Base-by-base conservation (phyloP, 345 rosid genomes). In the Crucihimalaya himalaica region DNA sequence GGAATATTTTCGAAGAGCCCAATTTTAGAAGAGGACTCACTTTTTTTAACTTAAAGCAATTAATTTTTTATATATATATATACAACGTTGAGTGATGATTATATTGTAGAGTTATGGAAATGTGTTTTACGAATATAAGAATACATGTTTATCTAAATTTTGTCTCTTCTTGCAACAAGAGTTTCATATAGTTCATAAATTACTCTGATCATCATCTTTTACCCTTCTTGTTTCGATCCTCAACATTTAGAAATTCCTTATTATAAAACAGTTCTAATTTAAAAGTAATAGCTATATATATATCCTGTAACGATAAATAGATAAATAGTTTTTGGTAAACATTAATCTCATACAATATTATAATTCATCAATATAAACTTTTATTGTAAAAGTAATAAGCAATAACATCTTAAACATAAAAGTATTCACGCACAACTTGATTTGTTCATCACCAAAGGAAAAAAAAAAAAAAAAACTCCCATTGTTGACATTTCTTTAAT, bases 21-120 rank as follows among this genome's bases (percentile, higher is more conserved):
- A 67, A 52, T 52, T 66, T 67, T 51, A 67, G 71, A 40, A 40
- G 10, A 37, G 50, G 18, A 23, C n/a, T 48, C 14, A 48, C 48
- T 21, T 66, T 51, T 61, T n/a, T 23, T 9, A 35, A 12, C 39
- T 35, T 35, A 35, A 9, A 35, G n/a, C 4, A n/a, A 40, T 37
- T 37, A 11, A 13, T 39, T 8, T 0, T 34, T 20, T 11, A 12
- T 15, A 34, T 13, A 5, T 18, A 19, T 21, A 21, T 21, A 21
- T 23, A 23, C 35, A 19, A 18, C 29, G 46, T 35, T 35, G 46
- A 39, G 32, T 39, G 65, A 21, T 21, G 40, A 59, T 39, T 32
- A 32, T 32, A 25, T 16, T 3, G 25, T 34, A 40, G 45, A 35
- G 13, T 9, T 35, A 35, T 35, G 3, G 3, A 35, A 35, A 9